These are phyloP conservation scores for Penicillium janthinellum DNA, from an alignment of 2,329 filamentous ascomycete species.

Conservation along the genomic window DNA sequence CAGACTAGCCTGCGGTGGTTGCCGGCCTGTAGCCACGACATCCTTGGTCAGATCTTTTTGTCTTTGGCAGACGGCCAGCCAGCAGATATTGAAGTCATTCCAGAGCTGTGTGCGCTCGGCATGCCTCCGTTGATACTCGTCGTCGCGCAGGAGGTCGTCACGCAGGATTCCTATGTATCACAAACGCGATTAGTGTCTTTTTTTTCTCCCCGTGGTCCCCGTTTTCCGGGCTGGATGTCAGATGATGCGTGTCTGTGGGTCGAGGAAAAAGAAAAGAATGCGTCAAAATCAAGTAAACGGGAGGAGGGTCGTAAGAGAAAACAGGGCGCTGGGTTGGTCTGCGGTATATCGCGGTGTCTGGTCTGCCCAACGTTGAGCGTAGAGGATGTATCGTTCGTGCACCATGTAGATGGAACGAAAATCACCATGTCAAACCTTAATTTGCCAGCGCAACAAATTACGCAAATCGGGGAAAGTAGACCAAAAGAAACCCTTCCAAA, in stretches of 20 bases:
- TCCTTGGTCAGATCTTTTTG: conserved; percentile 73
- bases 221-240: background rate
- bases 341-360: background rate
- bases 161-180: conserved; percentile 70
- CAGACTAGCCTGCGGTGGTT: conserved; percentile 60
- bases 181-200: conserved; percentile 22
- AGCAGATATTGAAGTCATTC: conserved; percentile 92
- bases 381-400: background rate
- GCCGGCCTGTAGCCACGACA: conserved; percentile 60
- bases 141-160: conserved; percentile 83
- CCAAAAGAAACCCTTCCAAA: conserved; percentile 25
- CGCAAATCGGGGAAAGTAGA: conserved; percentile 9
- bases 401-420: background rate
- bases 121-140: conserved; percentile 65
- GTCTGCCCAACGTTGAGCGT: background rate
- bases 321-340: background rate
- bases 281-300: background rate
- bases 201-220: conserved; percentile 4
- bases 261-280: background rate
- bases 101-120: conserved; percentile 79
- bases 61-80: conserved; percentile 79
- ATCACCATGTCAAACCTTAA: background rate
- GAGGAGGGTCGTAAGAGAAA: background rate
- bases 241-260: conserved; percentile 13
- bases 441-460: background rate